Conservation (phyloP, 1,139 yeast genomes). For the Magnusiomyces magnusii region DNA sequence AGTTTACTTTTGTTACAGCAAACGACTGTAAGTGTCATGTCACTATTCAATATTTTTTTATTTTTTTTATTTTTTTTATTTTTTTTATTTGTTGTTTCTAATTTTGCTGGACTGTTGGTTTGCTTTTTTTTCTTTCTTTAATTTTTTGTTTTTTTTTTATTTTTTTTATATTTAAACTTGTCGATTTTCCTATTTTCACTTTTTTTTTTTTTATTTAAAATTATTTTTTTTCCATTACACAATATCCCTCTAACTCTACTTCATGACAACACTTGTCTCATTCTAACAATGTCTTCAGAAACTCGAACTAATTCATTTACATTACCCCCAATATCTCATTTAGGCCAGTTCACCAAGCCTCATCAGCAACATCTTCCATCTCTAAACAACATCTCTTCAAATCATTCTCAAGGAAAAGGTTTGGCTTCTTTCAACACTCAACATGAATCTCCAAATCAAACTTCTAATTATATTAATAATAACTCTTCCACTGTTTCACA, state of each 20-base stretch:
- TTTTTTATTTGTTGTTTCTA: neutral
- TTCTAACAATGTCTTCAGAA: neutral
- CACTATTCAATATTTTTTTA: neutral
- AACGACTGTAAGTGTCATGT: neutral
- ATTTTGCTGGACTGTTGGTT: neutral
- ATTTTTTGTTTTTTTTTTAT: too few species aligned
- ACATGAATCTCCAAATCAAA: too few species aligned
- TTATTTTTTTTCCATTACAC: neutral
- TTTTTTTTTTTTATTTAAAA: too few species aligned
- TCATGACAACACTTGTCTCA: neutral
- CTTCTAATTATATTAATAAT: too few species aligned
- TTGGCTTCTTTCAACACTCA: too few species aligned
- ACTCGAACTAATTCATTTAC: neutral
- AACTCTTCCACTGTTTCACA: too few species aligned
- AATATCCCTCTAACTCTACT: too few species aligned
- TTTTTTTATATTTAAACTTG: neutral
- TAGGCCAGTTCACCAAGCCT: neutral
- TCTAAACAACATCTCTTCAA: neutral
- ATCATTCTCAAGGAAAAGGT: too few species aligned
- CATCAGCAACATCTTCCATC: too few species aligned
- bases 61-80: too few species aligned
- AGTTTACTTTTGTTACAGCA: neutral
- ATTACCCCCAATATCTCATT: neutral
- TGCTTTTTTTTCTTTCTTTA: neutral
- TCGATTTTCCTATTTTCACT: neutral